These are phyloP conservation scores for Aspergillus glaucus DNA, from an alignment of 2,329 filamentous ascomycete species.

Conservation along the genomic window DNA sequence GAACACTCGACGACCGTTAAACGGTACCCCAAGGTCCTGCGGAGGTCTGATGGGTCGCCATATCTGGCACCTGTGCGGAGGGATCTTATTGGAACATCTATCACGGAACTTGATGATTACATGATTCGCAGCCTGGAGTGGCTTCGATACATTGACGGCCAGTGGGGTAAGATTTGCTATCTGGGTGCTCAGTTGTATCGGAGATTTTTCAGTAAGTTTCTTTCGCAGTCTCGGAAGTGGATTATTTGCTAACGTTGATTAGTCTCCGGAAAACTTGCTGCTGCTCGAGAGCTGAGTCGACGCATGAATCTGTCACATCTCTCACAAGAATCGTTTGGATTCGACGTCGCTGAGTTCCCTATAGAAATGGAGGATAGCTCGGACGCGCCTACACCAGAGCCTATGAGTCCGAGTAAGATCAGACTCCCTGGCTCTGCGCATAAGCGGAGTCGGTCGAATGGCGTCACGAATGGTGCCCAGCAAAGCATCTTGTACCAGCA, in stretches of 20 bases:
- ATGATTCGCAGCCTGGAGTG: slow-evolving; percentile 79
- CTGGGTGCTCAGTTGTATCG: slow-evolving; percentile 70
- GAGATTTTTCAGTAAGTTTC: slow-evolving; percentile 71
- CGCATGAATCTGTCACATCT: slow-evolving; percentile 47
- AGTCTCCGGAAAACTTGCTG: slow-evolving; percentile 42
- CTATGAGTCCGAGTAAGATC: slow-evolving; percentile 27
- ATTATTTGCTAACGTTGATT: slow-evolving; percentile 6
- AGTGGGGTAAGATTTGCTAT: slow-evolving; percentile 65
- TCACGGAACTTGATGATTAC: slow-evolving; percentile 58
- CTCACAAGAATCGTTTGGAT: slow-evolving; percentile 35
- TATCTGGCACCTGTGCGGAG: slow-evolving; percentile 60
- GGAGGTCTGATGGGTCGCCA: slow-evolving; percentile 43
- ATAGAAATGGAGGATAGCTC: slow-evolving; percentile 15
- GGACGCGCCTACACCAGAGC: slow-evolving; percentile 19
- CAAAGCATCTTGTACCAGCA: slow-evolving; percentile 32
- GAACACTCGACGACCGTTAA: slow-evolving; percentile 25
- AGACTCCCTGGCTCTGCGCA: slow-evolving; percentile 21
- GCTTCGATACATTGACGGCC: slow-evolving; percentile 67
- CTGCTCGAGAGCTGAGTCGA: slow-evolving; percentile 49
- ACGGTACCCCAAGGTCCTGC: slow-evolving; percentile 41
- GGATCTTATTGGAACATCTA: slow-evolving; percentile 62
- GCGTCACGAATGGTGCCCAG: slow-evolving; percentile 18
- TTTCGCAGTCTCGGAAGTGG: slow-evolving; percentile 16
- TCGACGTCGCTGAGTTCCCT: slow-evolving; percentile 28
- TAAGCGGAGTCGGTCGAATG: slow-evolving; percentile 23